A percentile compares a stretch with the other conserved stretches of the same genome.
Evolutionary conservation across 805 yeast genomes (phyloP).

Genomic region (Cyberlindnera maritima): DNA sequence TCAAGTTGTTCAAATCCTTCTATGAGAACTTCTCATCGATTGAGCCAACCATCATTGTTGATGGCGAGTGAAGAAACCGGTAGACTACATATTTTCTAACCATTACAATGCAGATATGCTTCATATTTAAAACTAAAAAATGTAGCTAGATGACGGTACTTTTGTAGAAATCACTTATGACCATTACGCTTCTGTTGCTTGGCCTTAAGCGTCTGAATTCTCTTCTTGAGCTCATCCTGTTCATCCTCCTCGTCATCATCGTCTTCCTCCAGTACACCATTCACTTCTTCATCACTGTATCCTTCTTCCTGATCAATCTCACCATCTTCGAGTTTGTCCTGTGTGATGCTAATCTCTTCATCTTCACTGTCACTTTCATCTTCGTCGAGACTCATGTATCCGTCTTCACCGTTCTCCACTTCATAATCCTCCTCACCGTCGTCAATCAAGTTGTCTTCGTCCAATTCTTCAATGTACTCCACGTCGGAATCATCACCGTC

Average conservation of each 20-base stretch:
- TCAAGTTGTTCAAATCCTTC: constrained; percentile 59
- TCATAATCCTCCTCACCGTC: constrained; percentile 30
- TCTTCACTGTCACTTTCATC: constrained; percentile 29
- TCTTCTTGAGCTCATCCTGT: constrained; percentile 21
- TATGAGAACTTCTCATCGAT: constrained; percentile 45
- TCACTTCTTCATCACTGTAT: constrained; percentile 32
- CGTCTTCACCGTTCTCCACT: constrained; percentile 27
- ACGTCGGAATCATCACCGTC: constrained; percentile 37
- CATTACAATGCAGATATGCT: neutral
- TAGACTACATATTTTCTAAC: too few relatives aligned
- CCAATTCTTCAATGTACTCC: constrained; percentile 70
- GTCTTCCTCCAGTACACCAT: constrained; percentile 17
- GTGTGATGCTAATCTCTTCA: constrained; percentile 18
- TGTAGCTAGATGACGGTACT: too few relatives aligned
- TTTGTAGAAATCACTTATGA: constrained; percentile 4
- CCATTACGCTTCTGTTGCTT: constrained; percentile 24
- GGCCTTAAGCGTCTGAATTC: constrained; percentile 24
- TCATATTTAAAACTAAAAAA: neutral
- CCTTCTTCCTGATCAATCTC: constrained; percentile 34
- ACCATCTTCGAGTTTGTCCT: constrained; percentile 12
- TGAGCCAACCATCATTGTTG: constrained; percentile 43
- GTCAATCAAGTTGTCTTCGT: constrained; percentile 36
- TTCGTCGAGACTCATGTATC: constrained; percentile 30
- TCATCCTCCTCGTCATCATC: constrained; percentile 26
- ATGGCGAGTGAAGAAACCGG: constrained; percentile 22